Percentiles rank a stretch among this genome's conserved stretches.
These are phyloP conservation scores for Magnusiomyces ingens DNA, from an alignment of 1,139 yeast genomes.

Conservation along the genomic window DNA sequence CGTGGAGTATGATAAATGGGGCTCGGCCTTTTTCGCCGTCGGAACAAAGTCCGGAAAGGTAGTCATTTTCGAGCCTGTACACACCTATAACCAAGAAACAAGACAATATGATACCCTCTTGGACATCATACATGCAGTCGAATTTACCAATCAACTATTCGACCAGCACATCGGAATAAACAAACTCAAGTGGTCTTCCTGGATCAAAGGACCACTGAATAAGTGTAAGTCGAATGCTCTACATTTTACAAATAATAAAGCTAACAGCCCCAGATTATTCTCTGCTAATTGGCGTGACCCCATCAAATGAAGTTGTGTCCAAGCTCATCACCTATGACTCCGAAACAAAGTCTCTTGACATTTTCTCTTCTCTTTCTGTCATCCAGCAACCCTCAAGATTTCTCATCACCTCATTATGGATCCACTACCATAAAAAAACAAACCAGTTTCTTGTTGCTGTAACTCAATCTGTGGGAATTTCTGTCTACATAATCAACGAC, in stretches of 20 bases:
- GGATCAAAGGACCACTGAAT: neutral
- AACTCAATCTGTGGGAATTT: neutral
- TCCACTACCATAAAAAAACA: neutral
- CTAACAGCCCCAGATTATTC: neutral
- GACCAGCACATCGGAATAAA: neutral
- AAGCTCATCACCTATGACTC: neutral
- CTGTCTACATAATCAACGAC: neutral
- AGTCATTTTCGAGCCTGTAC: neutral
- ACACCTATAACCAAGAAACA: neutral
- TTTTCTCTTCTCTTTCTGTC: neutral
- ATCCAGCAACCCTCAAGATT: neutral
- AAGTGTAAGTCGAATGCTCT: neutral
- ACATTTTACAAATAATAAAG: no score
- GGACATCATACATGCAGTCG: no score
- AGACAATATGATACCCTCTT: no score
- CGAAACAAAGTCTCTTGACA: neutral
- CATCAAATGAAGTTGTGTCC: neutral
- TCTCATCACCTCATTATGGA: neutral
- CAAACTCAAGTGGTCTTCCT: neutral
- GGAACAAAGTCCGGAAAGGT: slow-evolving; percentile 5
- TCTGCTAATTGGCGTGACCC: neutral
- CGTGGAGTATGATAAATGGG: slow-evolving; percentile 1
- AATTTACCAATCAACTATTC: no score
- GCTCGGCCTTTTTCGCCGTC: neutral
- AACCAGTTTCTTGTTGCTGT: neutral